Evolutionary conservation across 164 flowering plant species (phyloP).

Genomic region (Piper longum): DNA sequence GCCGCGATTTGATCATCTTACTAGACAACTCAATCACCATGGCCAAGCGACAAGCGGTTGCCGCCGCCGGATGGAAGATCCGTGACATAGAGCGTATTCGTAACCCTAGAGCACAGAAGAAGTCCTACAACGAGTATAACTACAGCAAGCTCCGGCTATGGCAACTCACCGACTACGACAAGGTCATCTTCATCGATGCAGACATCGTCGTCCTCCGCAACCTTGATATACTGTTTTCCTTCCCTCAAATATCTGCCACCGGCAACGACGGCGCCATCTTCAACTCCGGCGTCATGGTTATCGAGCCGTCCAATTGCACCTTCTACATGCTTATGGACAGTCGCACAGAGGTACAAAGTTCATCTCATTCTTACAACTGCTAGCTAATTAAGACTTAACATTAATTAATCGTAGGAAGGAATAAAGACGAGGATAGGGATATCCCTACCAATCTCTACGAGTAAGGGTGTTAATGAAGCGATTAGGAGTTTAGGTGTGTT

Average conservation of each 20-base stretch:
- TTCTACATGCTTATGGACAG: conserved; percentile 41
- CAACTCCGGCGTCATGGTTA: conserved; percentile 89
- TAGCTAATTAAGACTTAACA: no score
- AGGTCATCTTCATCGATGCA: conserved; percentile 76
- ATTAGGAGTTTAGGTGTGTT: no score
- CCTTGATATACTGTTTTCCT: conserved; percentile 63
- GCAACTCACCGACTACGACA: conserved; percentile 83
- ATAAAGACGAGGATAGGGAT: no score
- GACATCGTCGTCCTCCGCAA: conserved; percentile 70
- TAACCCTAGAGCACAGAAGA: conserved; percentile 61
- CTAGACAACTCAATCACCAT: conserved; percentile 60
- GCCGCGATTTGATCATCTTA: conserved; percentile 73
- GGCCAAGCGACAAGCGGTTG: conserved; percentile 40
- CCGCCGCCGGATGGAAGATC: conserved; percentile 71
- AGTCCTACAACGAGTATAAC: conserved; percentile 82
- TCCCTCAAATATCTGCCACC: conserved; percentile 78
- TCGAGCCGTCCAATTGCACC: conserved; percentile 90
- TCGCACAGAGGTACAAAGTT: conserved; percentile 14
- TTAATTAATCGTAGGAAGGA: no score
- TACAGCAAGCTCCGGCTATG: conserved; percentile 89
- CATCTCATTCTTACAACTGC: no score
- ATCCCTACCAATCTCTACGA: no score
- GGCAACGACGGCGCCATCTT: conserved; percentile 71
- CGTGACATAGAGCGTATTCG: conserved; percentile 63
- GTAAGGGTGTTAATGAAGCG: no score